A percentile compares a stretch with the other conserved stretches of the same genome.
phyloP scores from a whole-genome alignment of 108 stramenopile genomes.

The Fragilaria radians region DNA sequence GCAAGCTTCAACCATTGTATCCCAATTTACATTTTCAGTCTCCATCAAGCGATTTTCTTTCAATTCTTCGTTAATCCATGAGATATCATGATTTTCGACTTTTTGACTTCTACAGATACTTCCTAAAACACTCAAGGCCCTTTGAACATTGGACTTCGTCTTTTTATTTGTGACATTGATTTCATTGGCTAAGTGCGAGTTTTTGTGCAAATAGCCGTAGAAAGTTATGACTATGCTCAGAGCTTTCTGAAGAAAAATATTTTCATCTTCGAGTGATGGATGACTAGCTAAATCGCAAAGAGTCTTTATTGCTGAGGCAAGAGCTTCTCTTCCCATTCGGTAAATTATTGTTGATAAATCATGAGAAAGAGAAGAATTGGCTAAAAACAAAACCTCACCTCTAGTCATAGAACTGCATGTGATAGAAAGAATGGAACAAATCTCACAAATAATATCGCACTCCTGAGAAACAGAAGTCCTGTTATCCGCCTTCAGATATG shows the following conservation, averaged over 20 bases:
- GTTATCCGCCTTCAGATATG: conserved; percentile 88
- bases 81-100: neutral
- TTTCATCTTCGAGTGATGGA: conserved; percentile 22
- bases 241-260: conserved; percentile 34
- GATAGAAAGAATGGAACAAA: conserved; percentile 56
- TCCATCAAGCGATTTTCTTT: neutral
- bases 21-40: conserved; percentile 17
- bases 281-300: conserved; percentile 49
- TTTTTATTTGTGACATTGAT: conserved; percentile 27
- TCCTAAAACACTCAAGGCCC: conserved; percentile 71
- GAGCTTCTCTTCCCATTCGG: conserved; percentile 53
- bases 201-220: conserved; percentile 62
- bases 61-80: conserved; percentile 1
- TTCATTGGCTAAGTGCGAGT: conserved; percentile 31
- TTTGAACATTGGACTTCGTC: conserved; percentile 36
- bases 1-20: conserved; percentile 39
- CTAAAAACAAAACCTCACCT: conserved; percentile 29
- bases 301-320: conserved; percentile 54
- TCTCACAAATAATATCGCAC: conserved; percentile 44
- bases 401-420: conserved; percentile 34
- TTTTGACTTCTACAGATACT: conserved; percentile 51
- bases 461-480: conserved; percentile 51
- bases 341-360: conserved; percentile 67
- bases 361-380: conserved; percentile 34
- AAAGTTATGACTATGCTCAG: conserved; percentile 59